phyloP scores from a whole-genome alignment of 345 rosid species.

The Populus nigra region DNA sequence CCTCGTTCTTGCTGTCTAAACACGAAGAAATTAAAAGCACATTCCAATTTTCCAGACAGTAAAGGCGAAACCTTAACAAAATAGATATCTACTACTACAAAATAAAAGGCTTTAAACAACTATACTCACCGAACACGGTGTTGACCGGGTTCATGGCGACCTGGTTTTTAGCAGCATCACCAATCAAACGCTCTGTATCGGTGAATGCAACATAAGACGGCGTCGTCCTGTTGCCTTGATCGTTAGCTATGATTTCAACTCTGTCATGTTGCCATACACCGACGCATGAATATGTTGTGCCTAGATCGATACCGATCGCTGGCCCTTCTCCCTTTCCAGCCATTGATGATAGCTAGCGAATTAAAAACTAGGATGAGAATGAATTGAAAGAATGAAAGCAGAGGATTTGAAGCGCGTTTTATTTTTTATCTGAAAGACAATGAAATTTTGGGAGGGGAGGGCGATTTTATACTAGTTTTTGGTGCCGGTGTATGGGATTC shows the following conservation, averaged over 20 bases:
- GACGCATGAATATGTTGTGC: slow-evolving; percentile 28
- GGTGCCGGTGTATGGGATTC: neutral
- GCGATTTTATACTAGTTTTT: neutral
- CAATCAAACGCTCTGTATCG: slow-evolving; percentile 27
- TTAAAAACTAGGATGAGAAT: neutral
- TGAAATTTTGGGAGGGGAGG: neutral
- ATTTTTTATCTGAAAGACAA: too few relatives aligned
- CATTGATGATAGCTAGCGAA: neutral
- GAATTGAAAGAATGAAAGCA: neutral
- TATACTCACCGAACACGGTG: slow-evolving; percentile 26
- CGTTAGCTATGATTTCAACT: slow-evolving; percentile 27
- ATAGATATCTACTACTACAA: neutral
- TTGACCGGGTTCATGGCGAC: slow-evolving; percentile 35
- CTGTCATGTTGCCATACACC: slow-evolving; percentile 35
- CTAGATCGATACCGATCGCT: slow-evolving; percentile 33
- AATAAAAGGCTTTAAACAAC: neutral
- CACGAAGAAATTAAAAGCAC: neutral
- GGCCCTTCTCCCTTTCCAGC: slow-evolving; percentile 28
- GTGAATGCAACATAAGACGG: slow-evolving; percentile 35
- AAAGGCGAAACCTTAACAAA: neutral
- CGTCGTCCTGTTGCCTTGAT: slow-evolving; percentile 34
- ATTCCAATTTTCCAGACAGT: neutral
- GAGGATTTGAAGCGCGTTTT: neutral
- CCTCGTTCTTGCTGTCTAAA: neutral
- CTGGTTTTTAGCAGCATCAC: slow-evolving; percentile 38